Base-by-base conservation (phyloP, 495 filamentous ascomycete species). In the Podospora comata region DNA sequence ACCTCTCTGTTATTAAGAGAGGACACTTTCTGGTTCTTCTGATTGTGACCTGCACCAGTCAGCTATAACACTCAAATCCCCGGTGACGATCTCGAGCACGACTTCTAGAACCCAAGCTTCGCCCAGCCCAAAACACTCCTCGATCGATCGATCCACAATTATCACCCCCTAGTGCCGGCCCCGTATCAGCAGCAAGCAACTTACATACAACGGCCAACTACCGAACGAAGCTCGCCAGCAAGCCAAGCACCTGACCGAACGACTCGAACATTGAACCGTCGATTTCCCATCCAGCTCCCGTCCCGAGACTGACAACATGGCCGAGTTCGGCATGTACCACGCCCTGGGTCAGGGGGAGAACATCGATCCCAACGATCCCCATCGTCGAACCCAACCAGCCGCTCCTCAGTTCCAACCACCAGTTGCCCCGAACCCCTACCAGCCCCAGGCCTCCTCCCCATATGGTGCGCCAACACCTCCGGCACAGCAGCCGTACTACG, bases 261-360 rank as follows among this genome's bases (percentile, higher is more conserved):
- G 30, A 32, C 4, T 5, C 30, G 30, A 32, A 0, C 61, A 16
- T 65, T 44, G 56, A 55, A n/a, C 67, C 28, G 39, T 1, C 39
- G 39, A 11, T 48, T 48, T 48, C 13, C 39, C 39, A 48, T 48
- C 39, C 7, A 48, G 39, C 9, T 48, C 39, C 39, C 39, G 39
- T 48, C 39, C 39, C 39, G 39, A 48, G 39, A 48, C 39, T 26
- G 27, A 59, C 67, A 73, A 65, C 18, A 92, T 94, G 91, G 85
- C 90, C 71, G 90, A 94, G 74, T 90, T 88, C 80, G 78, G 85
- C 72, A 89, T 90, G 85, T 94, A 92, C 80, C 89, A 93, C 75
- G 81, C 89, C 77, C 83, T 90, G 67, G 91, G 87, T 59, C 83
- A 87, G 76, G 84, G 85, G 76, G 83, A 90, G 64, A 74, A 77